phyloP scores from a whole-genome alignment of 768 basidiomycete genomes.

The Pleurotus giganteus region DNA sequence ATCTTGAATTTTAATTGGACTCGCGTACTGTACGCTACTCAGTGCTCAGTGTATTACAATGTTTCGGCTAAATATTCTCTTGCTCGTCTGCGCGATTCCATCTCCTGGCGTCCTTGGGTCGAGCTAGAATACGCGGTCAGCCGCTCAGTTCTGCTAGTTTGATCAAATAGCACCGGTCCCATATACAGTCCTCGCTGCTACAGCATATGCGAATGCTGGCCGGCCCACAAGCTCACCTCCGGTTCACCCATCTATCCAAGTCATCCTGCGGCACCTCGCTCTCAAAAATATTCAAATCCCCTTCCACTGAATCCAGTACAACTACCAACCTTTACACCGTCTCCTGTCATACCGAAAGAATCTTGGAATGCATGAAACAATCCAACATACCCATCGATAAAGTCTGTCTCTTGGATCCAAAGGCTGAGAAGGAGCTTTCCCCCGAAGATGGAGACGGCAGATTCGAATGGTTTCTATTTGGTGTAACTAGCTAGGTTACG shows the following conservation, averaged over 20 bases:
- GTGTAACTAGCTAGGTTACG: conserved; percentile 62
- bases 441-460: conserved; percentile 74
- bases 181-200: background rate
- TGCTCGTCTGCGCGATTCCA: conserved; percentile 75
- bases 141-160: conserved; percentile 15
- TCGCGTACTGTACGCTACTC: background rate
- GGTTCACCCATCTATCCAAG: conserved; percentile 87
- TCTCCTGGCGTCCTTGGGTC: conserved; percentile 82
- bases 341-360: conserved; percentile 46
- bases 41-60: background rate
- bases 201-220: conserved; percentile 87
- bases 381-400: conserved; percentile 43
- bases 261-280: conserved; percentile 63
- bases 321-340: conserved; percentile 31
- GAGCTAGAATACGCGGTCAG: conserved; percentile 84
- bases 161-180: background rate
- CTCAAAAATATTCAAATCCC: conserved; percentile 24
- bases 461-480: conserved; percentile 91
- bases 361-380: conserved; percentile 58
- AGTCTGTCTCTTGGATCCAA: conserved; percentile 95
- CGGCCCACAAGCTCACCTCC: conserved; percentile 58
- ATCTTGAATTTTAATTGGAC: no score
- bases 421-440: conserved; percentile 62
- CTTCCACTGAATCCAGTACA: background rate
- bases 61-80: conserved; percentile 12